A percentile compares a stretch with the other conserved stretches of the same genome.
These are phyloP conservation scores for Aspergillus pseudoterreus DNA, from an alignment of 2,329 filamentous ascomycete species.

Conservation along the genomic window DNA sequence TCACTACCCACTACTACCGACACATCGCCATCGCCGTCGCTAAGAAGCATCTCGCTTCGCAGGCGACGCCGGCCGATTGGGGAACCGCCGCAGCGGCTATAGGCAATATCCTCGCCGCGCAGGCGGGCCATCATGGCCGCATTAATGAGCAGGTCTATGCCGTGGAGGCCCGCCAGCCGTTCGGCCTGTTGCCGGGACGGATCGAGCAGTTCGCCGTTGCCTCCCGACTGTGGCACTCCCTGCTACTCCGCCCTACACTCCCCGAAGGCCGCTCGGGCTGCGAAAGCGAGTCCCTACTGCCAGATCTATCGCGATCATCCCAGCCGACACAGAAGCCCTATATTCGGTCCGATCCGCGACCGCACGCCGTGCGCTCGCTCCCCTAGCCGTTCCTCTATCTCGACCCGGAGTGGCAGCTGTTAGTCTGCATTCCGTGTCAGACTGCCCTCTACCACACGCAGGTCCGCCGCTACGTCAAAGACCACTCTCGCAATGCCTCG, in stretches of 20 bases:
- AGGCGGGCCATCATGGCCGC: neutral
- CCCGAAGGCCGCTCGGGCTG: neutral
- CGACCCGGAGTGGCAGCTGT: neutral
- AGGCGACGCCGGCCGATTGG: neutral
- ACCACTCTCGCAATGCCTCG: neutral
- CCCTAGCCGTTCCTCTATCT: neutral
- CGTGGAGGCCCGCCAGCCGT: neutral
- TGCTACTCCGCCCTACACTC: neutral
- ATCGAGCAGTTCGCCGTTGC: neutral
- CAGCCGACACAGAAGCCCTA: neutral
- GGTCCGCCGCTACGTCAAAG: neutral
- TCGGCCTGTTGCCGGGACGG: neutral
- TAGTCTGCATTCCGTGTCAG: neutral
- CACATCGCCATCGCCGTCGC: neutral
- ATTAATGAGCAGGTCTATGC: neutral
- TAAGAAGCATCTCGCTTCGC: neutral
- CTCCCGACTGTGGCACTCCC: neutral
- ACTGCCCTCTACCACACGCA: neutral
- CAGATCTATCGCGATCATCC: neutral
- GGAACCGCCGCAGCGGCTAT: neutral
- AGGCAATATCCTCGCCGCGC: neutral
- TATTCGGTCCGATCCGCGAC: neutral
- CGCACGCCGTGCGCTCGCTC: neutral
- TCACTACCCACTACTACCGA: neutral
- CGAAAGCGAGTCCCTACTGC: neutral